Evolutionary conservation across 495 filamentous ascomycete genomes (phyloP), one percentile per base, ranked within the genome.

Genomic region (Astrocystis sublimbata): DNA sequence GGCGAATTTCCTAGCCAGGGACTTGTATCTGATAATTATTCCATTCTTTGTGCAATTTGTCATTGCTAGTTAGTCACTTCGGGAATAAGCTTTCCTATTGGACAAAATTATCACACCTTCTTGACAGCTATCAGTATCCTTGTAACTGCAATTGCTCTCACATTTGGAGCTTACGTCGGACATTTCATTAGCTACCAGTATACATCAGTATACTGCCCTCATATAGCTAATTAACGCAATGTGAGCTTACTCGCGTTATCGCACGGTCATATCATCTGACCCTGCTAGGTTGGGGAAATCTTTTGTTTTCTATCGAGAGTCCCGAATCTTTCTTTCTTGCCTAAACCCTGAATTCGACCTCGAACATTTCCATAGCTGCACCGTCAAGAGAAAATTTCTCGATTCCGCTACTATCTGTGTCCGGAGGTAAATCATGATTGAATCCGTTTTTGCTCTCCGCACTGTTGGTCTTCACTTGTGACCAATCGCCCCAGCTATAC

Each of bases 251-350:
- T 76, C 28, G 67, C 71, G n/a, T 73, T 76, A 41, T 78, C 80
- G 28, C 78, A 85, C 65, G 73, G 79, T 6, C 75, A 80, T 40
- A 86, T 71, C 78, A 86, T 61, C 79, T 82, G 50, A 67, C 70
- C 8, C 57, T 76, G 2, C 75, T 75, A 24, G 85, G 85, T 13
- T 88, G 85, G 85, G 74, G 75, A 63, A 24, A 69, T 75, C 63
- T 85, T 76, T 65, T 80, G 60, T 64, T 84, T 78, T 65, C 82
- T 23, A 87, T 87, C 56, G 83, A 85, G n/a, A n/a, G n/a, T n/a
- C n/a, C n/a, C n/a, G n/a, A n/a, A n/a, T n/a, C n/a, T n/a, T n/a
- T n/a, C n/a, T n/a, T n/a, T n/a, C n/a, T n/a, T n/a, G n/a, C n/a
- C n/a, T n/a, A n/a, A n/a, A n/a, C n/a, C n/a, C n/a, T n/a, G n/a